A percentile compares a stretch with the other conserved stretches of the same genome.
Conservation (phyloP, 805 yeast genomes). For the Zygotorulaspora florentina region DNA sequence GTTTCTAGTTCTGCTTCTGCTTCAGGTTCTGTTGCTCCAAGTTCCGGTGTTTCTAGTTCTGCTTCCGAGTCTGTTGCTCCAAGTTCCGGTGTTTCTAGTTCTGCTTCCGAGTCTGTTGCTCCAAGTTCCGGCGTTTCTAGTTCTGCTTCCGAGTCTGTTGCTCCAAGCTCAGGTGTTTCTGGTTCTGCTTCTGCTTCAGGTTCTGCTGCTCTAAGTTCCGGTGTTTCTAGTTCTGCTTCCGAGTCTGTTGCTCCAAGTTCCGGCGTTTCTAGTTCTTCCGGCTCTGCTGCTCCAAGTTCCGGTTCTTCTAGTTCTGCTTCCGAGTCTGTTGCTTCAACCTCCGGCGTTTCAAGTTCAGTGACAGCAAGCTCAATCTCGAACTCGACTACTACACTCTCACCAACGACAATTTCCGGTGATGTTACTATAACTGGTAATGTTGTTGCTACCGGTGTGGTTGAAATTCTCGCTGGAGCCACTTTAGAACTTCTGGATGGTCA, state of each 20-base stretch:
- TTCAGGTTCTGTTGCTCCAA: neutral
- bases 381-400: neutral
- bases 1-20: constrained; percentile 5
- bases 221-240: constrained; percentile 8
- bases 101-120: neutral
- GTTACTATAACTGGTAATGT: constrained; percentile 3
- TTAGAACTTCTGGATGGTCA: constrained; percentile 1
- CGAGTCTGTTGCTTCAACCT: neutral
- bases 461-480: constrained; percentile 1
- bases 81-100: neutral
- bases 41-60: constrained; percentile 1
- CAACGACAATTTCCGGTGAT: constrained; percentile 1
- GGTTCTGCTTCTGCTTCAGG: constrained; percentile 8
- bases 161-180: constrained; percentile 7
- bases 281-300: constrained; percentile 1
- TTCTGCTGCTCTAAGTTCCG: constrained; percentile 3
- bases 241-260: constrained; percentile 11
- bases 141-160: constrained; percentile 3
- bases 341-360: neutral
- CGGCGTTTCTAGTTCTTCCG: neutral
- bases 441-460: constrained; percentile 4
- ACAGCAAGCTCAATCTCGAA: neutral
- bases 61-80: constrained; percentile 10
- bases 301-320: constrained; percentile 7
- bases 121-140: constrained; percentile 6